Evolutionary conservation across 2,329 filamentous ascomycete genomes (phyloP), one percentile per base, ranked within the genome.

Genomic region (Claviceps sp.): DNA sequence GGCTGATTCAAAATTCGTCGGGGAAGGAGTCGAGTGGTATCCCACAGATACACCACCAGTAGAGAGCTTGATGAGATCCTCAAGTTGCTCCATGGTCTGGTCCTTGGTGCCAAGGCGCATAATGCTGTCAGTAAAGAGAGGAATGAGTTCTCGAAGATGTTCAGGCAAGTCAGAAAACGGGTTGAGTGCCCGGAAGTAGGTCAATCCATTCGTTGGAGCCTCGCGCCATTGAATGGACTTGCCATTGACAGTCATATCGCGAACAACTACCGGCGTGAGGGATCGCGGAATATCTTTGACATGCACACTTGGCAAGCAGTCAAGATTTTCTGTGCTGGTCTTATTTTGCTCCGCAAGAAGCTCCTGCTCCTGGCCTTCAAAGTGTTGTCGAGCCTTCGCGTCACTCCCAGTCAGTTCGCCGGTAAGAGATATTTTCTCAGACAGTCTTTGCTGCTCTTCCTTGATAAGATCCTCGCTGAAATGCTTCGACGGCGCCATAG

Each of bases 21-120:
- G 88, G 2, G 83, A 88, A 0, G 90, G 80, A 0, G 85, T 82
- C n/a, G 85, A 80, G 68, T 94, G 86, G 59, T 95, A 90, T 1
- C 85, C 83, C 16, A 94, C 82, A 2, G 84, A 86, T 40, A 98
- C 79, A 9, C 93, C 93, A 20, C 93, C 93, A 1, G 93, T 97
- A 71, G 94, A 95, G 34, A 97, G 77, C 67, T 97, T 97, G 66
- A 98, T 96, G 52, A 90, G 70, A 62, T 97, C 93, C 67, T 98
- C 93, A 50, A 97, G 79, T 66, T 96, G 84, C 66, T 96, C 93
- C 85, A 95, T 96, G 0, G 83, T 82, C 75, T 86, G 86, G 54
- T 83, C 79, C 60, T 85, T 86, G 2, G 91, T 98, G 14, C 93
- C 93, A 8, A 98, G 77, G 20, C 93, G 85, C 86, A 96, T 93